Conservation (phyloP, 75 land plant genomes). For the Gnetum montanum region DNA sequence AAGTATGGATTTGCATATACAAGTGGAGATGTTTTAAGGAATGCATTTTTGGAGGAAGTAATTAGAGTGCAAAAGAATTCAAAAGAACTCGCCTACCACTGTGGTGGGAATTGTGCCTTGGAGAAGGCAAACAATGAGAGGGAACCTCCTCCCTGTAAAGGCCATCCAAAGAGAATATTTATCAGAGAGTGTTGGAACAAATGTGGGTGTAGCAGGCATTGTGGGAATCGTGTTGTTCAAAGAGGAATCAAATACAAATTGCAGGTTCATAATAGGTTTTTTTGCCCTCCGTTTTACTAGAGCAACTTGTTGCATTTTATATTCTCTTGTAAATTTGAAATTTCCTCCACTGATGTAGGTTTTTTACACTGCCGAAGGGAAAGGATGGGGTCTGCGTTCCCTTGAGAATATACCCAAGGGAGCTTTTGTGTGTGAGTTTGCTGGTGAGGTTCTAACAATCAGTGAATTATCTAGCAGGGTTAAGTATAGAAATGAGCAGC, state of each 20-base stretch:
- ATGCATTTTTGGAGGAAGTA: conserved; percentile 31
- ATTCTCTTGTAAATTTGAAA: neutral
- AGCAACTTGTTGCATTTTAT: too few species aligned
- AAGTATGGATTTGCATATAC: conserved; percentile 83
- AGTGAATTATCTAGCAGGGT: conserved; percentile 65
- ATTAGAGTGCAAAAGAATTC: conserved; percentile 25
- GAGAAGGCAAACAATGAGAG: conserved; percentile 47
- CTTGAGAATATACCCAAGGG: conserved; percentile 71
- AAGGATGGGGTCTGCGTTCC: conserved; percentile 93
- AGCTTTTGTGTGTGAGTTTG: conserved; percentile 90
- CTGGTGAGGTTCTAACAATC: conserved; percentile 83
- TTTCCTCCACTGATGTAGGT: conserved; percentile 34
- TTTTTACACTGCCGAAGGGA: conserved; percentile 53
- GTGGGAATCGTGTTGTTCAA: conserved; percentile 93
- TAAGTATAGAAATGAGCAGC: conserved; percentile 21
- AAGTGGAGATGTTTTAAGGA: conserved; percentile 40
- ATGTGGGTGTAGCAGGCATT: conserved; percentile 68
- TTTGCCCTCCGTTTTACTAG: neutral
- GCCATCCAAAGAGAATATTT: conserved; percentile 63
- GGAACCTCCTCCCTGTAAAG: conserved; percentile 50
- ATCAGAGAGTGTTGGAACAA: conserved; percentile 97
- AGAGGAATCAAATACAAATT: conserved; percentile 52
- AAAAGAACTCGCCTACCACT: conserved; percentile 17
- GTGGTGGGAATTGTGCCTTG: conserved; percentile 57
- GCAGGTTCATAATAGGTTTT: too few species aligned